These are phyloP conservation scores for Phoma sp. DNA, from an alignment of 2,329 filamentous ascomycete species.

Conservation along the genomic window DNA sequence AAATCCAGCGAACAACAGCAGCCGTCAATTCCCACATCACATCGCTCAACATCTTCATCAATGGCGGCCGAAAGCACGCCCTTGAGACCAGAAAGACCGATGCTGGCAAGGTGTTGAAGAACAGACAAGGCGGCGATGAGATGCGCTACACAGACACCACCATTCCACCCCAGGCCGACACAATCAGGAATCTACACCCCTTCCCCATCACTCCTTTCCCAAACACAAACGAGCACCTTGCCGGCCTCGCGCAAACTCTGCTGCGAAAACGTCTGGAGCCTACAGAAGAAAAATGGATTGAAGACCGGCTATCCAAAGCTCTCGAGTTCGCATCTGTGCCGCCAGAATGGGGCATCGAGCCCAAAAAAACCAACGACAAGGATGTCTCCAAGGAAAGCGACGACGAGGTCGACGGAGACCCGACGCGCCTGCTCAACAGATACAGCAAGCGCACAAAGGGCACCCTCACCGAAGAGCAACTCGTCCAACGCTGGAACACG, in stretches of 20 bases:
- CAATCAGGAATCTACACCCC: slow-evolving; percentile 27
- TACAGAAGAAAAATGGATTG: slow-evolving; percentile 39
- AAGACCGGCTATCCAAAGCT: slow-evolving; percentile 36
- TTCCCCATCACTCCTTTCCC: slow-evolving; percentile 37
- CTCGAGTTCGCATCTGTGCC: slow-evolving; percentile 40
- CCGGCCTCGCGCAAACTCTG: slow-evolving; percentile 29
- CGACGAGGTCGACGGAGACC: slow-evolving; percentile 14
- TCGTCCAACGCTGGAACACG: slow-evolving; percentile 28
- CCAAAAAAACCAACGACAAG: slow-evolving; percentile 20
- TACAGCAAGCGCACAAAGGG: slow-evolving; percentile 27
- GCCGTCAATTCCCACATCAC: slow-evolving; percentile 26
- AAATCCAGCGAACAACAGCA: slow-evolving; percentile 27
- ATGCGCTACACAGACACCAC: slow-evolving; percentile 10
- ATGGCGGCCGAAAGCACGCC: slow-evolving; percentile 29
- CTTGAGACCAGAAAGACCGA: slow-evolving; percentile 22
- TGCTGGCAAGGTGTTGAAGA: slow-evolving; percentile 17
- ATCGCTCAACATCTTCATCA: slow-evolving; percentile 28
- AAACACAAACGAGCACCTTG: slow-evolving; percentile 24
- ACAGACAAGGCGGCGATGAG: slow-evolving; percentile 1
- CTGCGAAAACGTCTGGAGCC: slow-evolving; percentile 36
- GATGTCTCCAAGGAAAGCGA: slow-evolving; percentile 20
- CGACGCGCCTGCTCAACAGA: slow-evolving; percentile 15
- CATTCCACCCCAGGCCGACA: slow-evolving; percentile 17
- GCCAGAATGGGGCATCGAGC: slow-evolving; percentile 37
- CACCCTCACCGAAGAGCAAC: slow-evolving; percentile 26